Conservation (phyloP, 148 eudicot species). For the Diospyros lotus region DNA sequence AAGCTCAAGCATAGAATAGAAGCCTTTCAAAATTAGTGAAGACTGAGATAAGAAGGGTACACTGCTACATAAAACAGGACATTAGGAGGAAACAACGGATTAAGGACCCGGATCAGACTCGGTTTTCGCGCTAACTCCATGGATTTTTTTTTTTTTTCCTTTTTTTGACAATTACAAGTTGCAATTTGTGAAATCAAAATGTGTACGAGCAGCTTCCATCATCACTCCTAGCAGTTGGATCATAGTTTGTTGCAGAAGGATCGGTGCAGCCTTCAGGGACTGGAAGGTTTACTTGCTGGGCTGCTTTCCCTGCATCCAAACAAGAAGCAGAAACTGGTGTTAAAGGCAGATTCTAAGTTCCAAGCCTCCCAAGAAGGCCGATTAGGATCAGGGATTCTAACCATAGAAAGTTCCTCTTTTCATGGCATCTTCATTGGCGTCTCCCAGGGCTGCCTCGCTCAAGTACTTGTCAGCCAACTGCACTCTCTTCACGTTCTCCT, state of each 20-base stretch:
- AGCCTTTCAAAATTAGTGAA: background rate
- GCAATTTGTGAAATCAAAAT: background rate
- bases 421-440: slow-evolving; percentile 38
- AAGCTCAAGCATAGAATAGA: background rate
- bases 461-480: slow-evolving; percentile 36
- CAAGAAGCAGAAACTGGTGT: background rate
- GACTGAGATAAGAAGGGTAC: background rate
- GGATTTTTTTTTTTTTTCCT: too few relatives aligned
- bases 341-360: background rate
- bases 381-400: slow-evolving; percentile 13
- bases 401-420: slow-evolving; percentile 31
- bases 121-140: too few relatives aligned
- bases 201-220: slow-evolving; percentile 12
- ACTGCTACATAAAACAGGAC: background rate
- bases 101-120: too few relatives aligned
- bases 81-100: background rate
- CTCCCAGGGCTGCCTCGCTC: slow-evolving; percentile 40
- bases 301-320: slow-evolving; percentile 17
- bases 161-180: too few relatives aligned
- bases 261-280: slow-evolving; percentile 17
- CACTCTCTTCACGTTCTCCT: slow-evolving; percentile 42
- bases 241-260: slow-evolving; percentile 11
- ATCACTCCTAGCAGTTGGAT: slow-evolving; percentile 13
- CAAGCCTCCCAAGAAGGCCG: background rate
- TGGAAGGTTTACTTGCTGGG: slow-evolving; percentile 13